Base-by-base conservation (phyloP, 805 yeast species). In the Starmerella potacharoeniae region DNA sequence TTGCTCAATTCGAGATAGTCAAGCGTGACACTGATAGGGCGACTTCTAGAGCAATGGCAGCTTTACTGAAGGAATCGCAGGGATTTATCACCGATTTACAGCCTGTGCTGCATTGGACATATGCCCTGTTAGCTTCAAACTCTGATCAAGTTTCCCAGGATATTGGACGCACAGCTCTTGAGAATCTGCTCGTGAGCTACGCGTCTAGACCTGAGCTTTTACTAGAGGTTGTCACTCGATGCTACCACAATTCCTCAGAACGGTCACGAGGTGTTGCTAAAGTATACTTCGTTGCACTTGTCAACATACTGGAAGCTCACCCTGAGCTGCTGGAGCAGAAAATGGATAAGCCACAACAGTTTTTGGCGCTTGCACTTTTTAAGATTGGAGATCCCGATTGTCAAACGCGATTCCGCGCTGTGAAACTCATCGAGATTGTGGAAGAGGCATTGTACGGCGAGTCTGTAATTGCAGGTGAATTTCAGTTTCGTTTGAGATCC, bases 41-140 rank as follows among this genome's bases (percentile, higher is more conserved):
- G 0, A 80, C 95, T 0, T 73, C 88, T 49, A 84, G 87, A 57
- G 81, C 95, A 42, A 86, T 93, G 95, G 86, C 95, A 0, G 76
- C 83, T 0, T 71, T 93, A 31, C 81, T 95, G 61, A 75, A 82
- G 2, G 93, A 95, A 33, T 60, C 63, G 5, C 58, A 57, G 7
- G 53, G 49, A 4, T 56, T 60, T 14, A 36, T 60, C 11, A 14
- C 6, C 7, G 61, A 88, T 60, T 75, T 84, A 6, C 71, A 77
- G 3, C 81, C 81, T 0, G 73, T 89, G 17, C 72, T 88, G 67
- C 72, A 76, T 14, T 93, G 97, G 97, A 77, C 88, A n/a, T 83
- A 83, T 63, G 74, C 87, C 1, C 71, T 91, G 29, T 75, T 90
- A 52, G 59, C 63, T 10, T 71, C 74, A 28, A 76, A 84, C 0